These are phyloP conservation scores for Pseudogymnoascus destructans DNA, from an alignment of 2,329 filamentous ascomycete genomes.

Conservation along the genomic window DNA sequence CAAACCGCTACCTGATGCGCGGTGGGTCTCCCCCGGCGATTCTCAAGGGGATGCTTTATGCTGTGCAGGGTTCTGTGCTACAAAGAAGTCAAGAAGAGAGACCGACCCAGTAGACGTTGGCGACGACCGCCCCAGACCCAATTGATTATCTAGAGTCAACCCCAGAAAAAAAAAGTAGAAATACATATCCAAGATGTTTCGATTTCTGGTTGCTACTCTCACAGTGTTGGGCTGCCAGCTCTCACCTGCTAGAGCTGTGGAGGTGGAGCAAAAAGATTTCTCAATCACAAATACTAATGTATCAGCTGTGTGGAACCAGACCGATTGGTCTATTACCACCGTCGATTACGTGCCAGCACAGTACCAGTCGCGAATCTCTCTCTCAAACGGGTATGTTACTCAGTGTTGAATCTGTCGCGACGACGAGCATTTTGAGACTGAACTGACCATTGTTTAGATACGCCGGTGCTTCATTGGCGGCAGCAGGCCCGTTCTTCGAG, in stretches of 20 bases:
- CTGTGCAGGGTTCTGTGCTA: not conserved
- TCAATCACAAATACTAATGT: constrained; percentile 18
- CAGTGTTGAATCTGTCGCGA: not conserved
- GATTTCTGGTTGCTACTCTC: not conserved
- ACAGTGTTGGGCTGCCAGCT: not conserved
- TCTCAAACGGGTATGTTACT: constrained; percentile 24
- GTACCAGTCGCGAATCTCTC: constrained; percentile 23
- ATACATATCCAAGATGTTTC: not conserved
- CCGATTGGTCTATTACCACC: constrained; percentile 23
- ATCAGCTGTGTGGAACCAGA: constrained; percentile 20
- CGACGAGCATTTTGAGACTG: not conserved
- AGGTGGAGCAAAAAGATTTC: constrained; percentile 20
- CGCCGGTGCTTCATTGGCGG: constrained; percentile 22
- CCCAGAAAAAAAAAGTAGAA: not conserved
- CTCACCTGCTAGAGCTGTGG: not conserved
- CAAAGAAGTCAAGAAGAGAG: not conserved
- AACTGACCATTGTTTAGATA: constrained; percentile 18
- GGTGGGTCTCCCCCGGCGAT: not conserved
- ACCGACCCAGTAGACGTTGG: not conserved
- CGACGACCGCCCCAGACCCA: not conserved
- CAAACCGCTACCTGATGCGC: constrained; percentile 2
- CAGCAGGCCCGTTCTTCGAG: constrained; percentile 25
- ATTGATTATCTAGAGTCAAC: not conserved
- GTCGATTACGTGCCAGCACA: constrained; percentile 21
- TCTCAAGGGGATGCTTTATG: not conserved